These are phyloP conservation scores for Conoideocrella luteorostrata DNA, from an alignment of 2,329 filamentous ascomycete species.

Conservation along the genomic window DNA sequence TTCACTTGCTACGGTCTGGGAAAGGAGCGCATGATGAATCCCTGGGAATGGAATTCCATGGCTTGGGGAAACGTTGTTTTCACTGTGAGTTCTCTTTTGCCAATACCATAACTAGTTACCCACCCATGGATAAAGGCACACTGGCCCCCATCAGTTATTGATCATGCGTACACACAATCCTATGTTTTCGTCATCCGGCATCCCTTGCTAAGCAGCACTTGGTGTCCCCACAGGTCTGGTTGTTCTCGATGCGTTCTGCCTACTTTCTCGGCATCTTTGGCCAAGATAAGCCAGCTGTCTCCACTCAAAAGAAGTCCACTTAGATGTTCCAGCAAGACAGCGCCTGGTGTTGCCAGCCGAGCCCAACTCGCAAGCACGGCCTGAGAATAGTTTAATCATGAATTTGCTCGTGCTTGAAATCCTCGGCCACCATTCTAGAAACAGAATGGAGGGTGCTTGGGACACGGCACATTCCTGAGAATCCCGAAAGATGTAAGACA, in stretches of 20 bases:
- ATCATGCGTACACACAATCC: conserved; percentile 1
- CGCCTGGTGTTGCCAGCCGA: conserved; percentile 1
- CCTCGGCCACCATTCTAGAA: not conserved
- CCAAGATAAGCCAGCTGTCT: conserved; percentile 24
- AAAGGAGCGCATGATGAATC: conserved; percentile 42
- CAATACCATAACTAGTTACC: too few species aligned
- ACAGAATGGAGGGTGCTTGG: not conserved
- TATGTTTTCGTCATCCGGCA: not conserved
- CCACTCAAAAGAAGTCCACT: conserved; percentile 19
- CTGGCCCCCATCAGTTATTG: not conserved
- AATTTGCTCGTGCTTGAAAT: conserved; percentile 5
- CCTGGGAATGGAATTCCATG: conserved; percentile 59
- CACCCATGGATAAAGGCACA: not conserved
- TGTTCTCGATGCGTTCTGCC: conserved; percentile 49
- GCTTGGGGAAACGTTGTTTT: conserved; percentile 68
- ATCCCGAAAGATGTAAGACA: conserved; percentile 7
- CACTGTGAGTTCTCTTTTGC: conserved; percentile 54
- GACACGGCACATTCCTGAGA: conserved; percentile 2
- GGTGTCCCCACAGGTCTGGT: conserved; percentile 33
- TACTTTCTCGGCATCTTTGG: conserved; percentile 58
- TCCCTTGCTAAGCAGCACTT: conserved; percentile 1
- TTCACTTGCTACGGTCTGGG: conserved; percentile 55
- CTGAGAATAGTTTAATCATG: too few species aligned
- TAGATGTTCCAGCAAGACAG: too few species aligned
- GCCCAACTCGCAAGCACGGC: not conserved